Conservation (phyloP, 164 flowering plant genomes). For the Platanus orientalis region DNA sequence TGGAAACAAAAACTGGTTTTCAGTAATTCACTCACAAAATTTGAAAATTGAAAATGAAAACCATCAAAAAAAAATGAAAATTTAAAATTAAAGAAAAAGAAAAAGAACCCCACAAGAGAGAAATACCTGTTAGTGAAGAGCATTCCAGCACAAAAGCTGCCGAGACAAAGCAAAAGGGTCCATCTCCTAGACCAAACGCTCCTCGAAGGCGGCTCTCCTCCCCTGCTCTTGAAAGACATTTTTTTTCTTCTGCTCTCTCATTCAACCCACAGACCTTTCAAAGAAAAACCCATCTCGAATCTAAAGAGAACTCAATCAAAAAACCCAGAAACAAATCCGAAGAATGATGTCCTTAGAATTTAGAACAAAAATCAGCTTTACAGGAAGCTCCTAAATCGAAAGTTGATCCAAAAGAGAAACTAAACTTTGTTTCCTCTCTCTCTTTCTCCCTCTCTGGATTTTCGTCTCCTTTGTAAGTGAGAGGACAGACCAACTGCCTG, state of each 20-base stretch:
- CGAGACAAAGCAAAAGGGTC: constrained; percentile 51
- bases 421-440: background rate
- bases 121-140: constrained; percentile 66
- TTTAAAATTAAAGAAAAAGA: background rate
- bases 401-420: background rate
- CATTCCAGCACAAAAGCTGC: constrained; percentile 71
- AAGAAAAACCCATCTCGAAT: background rate
- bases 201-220: constrained; percentile 29
- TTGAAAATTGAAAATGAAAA: too few relatives aligned
- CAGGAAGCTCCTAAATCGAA: background rate
- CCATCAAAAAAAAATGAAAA: background rate
- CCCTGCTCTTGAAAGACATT: constrained; percentile 56
- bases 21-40: background rate
- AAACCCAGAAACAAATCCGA: background rate
- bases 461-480: background rate
- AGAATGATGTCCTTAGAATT: background rate
- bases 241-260: constrained; percentile 14
- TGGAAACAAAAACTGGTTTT: background rate
- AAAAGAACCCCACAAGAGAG: background rate
- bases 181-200: constrained; percentile 39
- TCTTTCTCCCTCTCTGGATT: background rate
- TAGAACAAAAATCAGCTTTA: background rate
- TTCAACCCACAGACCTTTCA: background rate
- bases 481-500: background rate
- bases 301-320: background rate